These are phyloP conservation scores for Sideroxylon spinosum DNA, from an alignment of 179 eudicot genomes.

Conservation along the genomic window DNA sequence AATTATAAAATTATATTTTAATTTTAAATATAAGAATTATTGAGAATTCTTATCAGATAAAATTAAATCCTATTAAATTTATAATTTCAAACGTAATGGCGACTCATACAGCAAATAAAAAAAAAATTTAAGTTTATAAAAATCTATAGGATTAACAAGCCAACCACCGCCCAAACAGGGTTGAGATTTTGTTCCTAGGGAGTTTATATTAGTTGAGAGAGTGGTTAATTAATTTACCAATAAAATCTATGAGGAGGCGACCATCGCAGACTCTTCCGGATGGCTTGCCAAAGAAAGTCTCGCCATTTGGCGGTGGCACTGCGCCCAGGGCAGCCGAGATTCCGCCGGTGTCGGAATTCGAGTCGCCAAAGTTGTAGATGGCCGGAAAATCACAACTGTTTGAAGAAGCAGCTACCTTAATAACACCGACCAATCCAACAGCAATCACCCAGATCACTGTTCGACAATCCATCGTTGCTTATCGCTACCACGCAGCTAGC, in stretches of 20 bases:
- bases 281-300: constrained; percentile 43
- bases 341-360: constrained; percentile 71
- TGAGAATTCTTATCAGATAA: no score
- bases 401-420: background rate
- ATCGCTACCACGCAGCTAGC: background rate
- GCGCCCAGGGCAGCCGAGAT: constrained; percentile 34
- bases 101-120: no score
- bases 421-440: background rate
- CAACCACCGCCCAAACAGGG: no score
- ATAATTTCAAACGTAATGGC: no score
- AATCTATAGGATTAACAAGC: no score
- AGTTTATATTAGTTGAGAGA: no score
- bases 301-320: constrained; percentile 41
- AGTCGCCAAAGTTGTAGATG: constrained; percentile 66
- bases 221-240: no score
- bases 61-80: no score
- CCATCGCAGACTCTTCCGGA: constrained; percentile 50
- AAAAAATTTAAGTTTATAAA: no score
- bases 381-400: constrained; percentile 39
- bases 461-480: constrained; percentile 1
- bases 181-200: no score
- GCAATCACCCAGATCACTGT: background rate
- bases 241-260: constrained; percentile 3
- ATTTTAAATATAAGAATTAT: no score
- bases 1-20: no score